phyloP scores from a whole-genome alignment of 2,329 filamentous ascomycete species.

The Fusarium sp. region DNA sequence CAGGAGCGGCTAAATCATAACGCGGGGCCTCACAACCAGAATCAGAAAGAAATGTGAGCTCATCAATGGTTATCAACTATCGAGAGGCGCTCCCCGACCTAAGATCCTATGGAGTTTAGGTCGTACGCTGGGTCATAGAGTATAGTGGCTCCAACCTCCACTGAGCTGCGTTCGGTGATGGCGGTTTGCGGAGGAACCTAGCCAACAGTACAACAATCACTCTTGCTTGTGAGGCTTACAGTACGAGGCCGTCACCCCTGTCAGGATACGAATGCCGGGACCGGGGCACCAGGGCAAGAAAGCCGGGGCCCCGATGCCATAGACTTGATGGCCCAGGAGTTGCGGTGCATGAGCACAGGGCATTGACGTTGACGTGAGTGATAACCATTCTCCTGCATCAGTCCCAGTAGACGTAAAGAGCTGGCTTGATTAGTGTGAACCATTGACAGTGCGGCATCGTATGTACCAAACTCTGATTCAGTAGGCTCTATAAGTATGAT shows the following conservation, averaged over 20 bases:
- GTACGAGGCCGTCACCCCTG: constrained; percentile 32
- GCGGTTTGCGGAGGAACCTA: constrained; percentile 13
- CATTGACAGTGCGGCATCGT: constrained; percentile 17
- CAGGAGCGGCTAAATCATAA: neutral
- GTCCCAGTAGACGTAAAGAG: constrained; percentile 15
- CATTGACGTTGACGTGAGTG: constrained; percentile 17
- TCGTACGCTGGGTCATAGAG: constrained; percentile 3
- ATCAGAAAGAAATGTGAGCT: neutral
- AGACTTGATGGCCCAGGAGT: neutral
- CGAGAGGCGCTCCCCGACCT: neutral
- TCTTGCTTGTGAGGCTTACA: constrained; percentile 29
- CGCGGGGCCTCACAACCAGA: neutral
- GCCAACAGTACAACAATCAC: constrained; percentile 2
- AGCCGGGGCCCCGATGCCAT: constrained; percentile 29
- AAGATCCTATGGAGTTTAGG: constrained; percentile 8
- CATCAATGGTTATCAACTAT: neutral
- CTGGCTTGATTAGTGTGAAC: constrained; percentile 11
- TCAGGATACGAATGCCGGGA: constrained; percentile 32
- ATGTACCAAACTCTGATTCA: constrained; percentile 12
- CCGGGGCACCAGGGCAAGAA: constrained; percentile 27
- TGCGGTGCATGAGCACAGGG: constrained; percentile 10
- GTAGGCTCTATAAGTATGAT: neutral
- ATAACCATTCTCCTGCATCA: constrained; percentile 17
- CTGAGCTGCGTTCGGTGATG: constrained; percentile 19
- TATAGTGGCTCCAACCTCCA: constrained; percentile 16